Base-by-base conservation (phyloP, 257 asterid genomes). In the Jaltomata sinuosa region DNA sequence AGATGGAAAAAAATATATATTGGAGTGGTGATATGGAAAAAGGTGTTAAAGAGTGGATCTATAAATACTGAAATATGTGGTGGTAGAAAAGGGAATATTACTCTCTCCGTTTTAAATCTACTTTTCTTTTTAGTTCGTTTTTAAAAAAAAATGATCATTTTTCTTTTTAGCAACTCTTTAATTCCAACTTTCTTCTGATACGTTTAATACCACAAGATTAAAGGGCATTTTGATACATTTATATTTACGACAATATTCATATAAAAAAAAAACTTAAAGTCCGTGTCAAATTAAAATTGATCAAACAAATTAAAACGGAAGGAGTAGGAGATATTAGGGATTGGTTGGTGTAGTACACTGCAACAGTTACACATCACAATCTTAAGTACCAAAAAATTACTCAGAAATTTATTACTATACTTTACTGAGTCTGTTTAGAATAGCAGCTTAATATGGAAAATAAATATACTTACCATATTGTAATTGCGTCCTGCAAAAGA, bases 311-410 rank as follows among this genome's bases (percentile, higher is more conserved):
- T n/a, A n/a, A n/a, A n/a, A n/a, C n/a, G n/a, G n/a, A n/a, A n/a
- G n/a, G n/a, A n/a, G 87, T 42, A 86, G 89, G 86, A 83, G 87
- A 91, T 85, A 72, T 88, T 49, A 79, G 91, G 90, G 90, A 84
- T 69, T 86, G 64, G 82, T 79, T 83, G 77, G 82, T 22, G 53
- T 50, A 49, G 72, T 64, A 29, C 68, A 15, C 83, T 54, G 79
- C 38, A 88, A 84, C 95, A 92, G 93, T 90, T 89, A 85, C 84
- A 91, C 91, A 86, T 90, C 92, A 87, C 92, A 89, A 89, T 92
- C 92, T 31, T 36, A 87, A 85, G 88, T 80, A 83, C 85, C 65
- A 83, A 86, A n/a, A 88, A 29, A 21, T 64, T 55, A 83, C 18
- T 52, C 22, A 14, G 25, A 57, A 55, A 25, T 55, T 62, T 45